phyloP scores from a whole-genome alignment of 345 rosid genomes.

The Rubroshorea leprosula region DNA sequence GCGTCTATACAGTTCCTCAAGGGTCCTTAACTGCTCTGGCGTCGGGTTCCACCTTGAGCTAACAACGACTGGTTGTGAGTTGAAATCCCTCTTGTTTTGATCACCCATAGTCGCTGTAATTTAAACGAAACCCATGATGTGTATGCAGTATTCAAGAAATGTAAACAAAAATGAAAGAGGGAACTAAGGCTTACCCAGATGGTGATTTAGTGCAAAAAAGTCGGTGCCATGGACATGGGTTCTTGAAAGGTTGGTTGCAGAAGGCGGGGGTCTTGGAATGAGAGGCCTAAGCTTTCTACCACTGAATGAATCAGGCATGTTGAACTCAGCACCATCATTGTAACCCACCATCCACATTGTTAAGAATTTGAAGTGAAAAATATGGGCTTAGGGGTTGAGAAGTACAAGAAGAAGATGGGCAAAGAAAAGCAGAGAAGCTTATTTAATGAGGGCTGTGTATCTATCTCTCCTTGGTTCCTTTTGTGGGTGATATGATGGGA shows the following conservation, averaged over 20 bases:
- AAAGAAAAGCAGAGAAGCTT: background rate
- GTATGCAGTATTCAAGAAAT: too few relatives aligned
- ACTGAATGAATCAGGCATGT: constrained; percentile 50
- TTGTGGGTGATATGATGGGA: constrained; percentile 12
- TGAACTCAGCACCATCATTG: constrained; percentile 58
- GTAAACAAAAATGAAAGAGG: background rate
- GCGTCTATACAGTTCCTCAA: constrained; percentile 71
- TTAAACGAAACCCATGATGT: background rate
- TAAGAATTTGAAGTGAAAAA: background rate
- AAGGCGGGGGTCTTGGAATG: constrained; percentile 58
- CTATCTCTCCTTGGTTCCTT: constrained; percentile 1
- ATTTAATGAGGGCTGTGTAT: constrained; percentile 3
- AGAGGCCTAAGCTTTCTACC: constrained; percentile 78
- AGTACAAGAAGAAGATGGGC: background rate
- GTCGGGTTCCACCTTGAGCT: constrained; percentile 97
- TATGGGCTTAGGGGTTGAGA: background rate
- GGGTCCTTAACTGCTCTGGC: constrained; percentile 76
- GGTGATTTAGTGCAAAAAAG: constrained; percentile 55
- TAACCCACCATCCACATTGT: constrained; percentile 93
- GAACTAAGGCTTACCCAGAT: constrained; percentile 32
- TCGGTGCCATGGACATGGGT: constrained; percentile 36
- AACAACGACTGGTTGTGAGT: constrained; percentile 57
- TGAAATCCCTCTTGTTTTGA: constrained; percentile 61
- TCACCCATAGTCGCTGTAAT: constrained; percentile 34
- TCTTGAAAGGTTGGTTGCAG: constrained; percentile 24